phyloP scores from a whole-genome alignment of 106 monocot species.

The Ottelia alismoides region DNA sequence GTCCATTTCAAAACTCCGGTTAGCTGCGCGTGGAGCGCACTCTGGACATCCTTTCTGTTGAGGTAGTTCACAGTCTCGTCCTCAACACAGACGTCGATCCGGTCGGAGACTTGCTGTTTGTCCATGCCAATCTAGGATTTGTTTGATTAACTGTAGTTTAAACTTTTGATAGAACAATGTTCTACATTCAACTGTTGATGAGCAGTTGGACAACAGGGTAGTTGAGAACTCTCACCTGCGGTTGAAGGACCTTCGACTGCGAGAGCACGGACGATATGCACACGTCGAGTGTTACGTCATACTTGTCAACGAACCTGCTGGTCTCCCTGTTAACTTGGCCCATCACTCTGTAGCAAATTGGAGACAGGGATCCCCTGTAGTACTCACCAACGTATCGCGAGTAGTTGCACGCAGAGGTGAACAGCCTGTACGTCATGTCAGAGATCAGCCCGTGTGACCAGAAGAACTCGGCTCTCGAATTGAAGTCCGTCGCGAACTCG shows the following conservation, averaged over 20 bases:
- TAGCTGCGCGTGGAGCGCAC: constrained; percentile 37
- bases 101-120: not conserved
- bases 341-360: no score
- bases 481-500: not conserved
- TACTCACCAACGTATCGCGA: not conserved
- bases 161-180: no score
- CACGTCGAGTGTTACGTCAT: constrained; percentile 22
- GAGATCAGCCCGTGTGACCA: constrained; percentile 22
- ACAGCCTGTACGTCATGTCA: not conserved
- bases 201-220: no score
- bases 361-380: no score
- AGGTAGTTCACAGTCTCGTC: constrained; percentile 5
- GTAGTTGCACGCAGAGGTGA: constrained; percentile 1
- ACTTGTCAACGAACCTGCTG: constrained; percentile 2
- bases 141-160: no score
- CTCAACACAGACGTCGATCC: constrained; percentile 12
- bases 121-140: not conserved
- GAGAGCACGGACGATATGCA: constrained; percentile 2
- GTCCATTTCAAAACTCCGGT: no score
- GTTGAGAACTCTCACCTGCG: not conserved
- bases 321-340: not conserved
- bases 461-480: constrained; percentile 3
- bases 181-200: no score
- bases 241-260: not conserved
- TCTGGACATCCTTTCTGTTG: constrained; percentile 25